phyloP scores from a whole-genome alignment of 345 rosid genomes.

The Psidium friedrichsthalianum region DNA sequence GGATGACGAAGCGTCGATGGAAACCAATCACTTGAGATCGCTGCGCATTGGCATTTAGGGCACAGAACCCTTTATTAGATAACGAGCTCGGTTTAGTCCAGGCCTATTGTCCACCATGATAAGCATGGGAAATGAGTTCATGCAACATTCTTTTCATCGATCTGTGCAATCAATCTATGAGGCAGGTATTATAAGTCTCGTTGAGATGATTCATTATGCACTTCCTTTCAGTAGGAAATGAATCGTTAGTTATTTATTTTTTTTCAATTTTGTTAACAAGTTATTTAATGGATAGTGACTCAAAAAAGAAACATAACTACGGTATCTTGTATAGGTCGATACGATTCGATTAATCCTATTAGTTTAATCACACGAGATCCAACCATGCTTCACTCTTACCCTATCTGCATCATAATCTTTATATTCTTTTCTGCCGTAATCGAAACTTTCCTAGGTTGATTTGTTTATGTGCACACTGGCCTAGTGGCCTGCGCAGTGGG shows the following conservation, averaged over 20 bases:
- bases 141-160: not conserved
- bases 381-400: not conserved
- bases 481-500: not conserved
- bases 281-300: not conserved
- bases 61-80: not conserved
- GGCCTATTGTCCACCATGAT: not conserved
- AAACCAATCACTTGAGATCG: not conserved
- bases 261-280: not conserved
- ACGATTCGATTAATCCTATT: not conserved
- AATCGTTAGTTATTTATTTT: too few species aligned
- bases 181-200: too few species aligned
- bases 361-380: not conserved
- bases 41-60: not conserved
- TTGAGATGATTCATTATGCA: too few species aligned
- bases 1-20: not conserved
- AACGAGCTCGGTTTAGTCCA: not conserved
- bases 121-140: not conserved
- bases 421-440: not conserved
- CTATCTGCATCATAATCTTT: not conserved
- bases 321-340: not conserved
- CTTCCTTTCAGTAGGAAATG: too few species aligned
- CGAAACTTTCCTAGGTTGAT: not conserved
- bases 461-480: not conserved
- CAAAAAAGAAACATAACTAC: not conserved
- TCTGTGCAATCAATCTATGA: too few species aligned